Evolutionary conservation across 2,329 filamentous ascomycete genomes (phyloP).

Genomic region (Verticillium klebahnii): DNA sequence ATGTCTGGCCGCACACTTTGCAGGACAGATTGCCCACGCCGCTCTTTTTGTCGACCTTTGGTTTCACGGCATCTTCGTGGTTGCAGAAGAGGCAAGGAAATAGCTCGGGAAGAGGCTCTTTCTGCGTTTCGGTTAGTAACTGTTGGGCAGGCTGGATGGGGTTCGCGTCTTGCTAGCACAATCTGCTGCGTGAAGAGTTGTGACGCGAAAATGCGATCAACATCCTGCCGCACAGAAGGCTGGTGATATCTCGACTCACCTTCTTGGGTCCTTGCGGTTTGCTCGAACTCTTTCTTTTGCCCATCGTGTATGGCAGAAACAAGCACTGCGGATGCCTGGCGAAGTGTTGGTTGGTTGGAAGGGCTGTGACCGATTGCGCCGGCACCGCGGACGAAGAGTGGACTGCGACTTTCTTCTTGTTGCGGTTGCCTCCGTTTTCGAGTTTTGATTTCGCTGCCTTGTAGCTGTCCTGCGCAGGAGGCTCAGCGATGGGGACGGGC

Average conservation of each 20-base stretch:
- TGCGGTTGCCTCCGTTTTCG: too few species aligned
- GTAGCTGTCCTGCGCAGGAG: too few species aligned
- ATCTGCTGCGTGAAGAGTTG: not conserved
- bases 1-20: slow-evolving; percentile 90
- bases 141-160: not conserved
- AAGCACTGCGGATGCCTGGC: too few species aligned
- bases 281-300: slow-evolving; percentile 86
- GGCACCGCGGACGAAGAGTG: too few species aligned
- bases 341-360: not conserved
- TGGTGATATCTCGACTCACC: slow-evolving; percentile 41
- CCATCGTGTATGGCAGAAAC: slow-evolving; percentile 45
- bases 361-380: too few species aligned
- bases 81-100: slow-evolving; percentile 99
- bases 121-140: slow-evolving; percentile 30
- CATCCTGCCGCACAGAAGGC: not conserved
- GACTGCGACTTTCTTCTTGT: too few species aligned
- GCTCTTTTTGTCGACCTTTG: slow-evolving; percentile 91
- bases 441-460: too few species aligned
- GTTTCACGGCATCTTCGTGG: slow-evolving; percentile 85
- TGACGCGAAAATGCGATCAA: not conserved
- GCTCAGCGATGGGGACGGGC: too few species aligned
- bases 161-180: not conserved
- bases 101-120: slow-evolving; percentile 70
- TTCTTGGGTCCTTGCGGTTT: slow-evolving; percentile 80
- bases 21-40: slow-evolving; percentile 82